Conservation (phyloP, 352 stramenopile species). For the Discostella stelligera region DNA sequence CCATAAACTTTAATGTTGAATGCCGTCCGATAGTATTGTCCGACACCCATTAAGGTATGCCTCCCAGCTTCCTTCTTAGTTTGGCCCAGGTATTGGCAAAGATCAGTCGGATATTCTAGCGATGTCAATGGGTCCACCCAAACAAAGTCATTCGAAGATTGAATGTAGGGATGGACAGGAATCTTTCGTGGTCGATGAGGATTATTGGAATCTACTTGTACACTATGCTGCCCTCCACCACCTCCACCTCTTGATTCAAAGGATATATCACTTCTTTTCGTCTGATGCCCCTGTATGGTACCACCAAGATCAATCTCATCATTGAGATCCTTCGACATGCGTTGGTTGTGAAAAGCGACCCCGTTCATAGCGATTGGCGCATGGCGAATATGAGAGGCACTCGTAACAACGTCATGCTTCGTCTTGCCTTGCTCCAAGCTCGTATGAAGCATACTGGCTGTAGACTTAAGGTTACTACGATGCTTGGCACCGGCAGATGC, state of each 20-base stretch:
- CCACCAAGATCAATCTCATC: constrained; percentile 17
- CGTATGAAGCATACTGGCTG: constrained; percentile 33
- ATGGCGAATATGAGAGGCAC: constrained; percentile 42
- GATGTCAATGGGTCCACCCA: constrained; percentile 70
- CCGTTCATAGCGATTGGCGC: constrained; percentile 17
- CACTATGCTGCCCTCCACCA: neutral
- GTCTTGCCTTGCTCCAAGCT: constrained; percentile 16
- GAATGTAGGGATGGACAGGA: constrained; percentile 71
- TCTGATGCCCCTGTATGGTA: neutral
- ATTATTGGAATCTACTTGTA: constrained; percentile 2
- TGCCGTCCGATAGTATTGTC: constrained; percentile 72
- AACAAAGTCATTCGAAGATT: constrained; percentile 61
- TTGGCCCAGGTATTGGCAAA: constrained; percentile 67
- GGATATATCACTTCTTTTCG: neutral
- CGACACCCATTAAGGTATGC: constrained; percentile 78
- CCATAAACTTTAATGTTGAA: constrained; percentile 82
- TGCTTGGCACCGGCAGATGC: constrained; percentile 18
- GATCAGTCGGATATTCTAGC: constrained; percentile 69
- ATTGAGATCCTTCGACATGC: neutral
- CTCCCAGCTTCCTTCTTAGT: constrained; percentile 65
- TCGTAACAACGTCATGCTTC: constrained; percentile 12
- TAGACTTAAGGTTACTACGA: constrained; percentile 34
- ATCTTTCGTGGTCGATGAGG: constrained; percentile 51
- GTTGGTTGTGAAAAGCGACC: constrained; percentile 21
- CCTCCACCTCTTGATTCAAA: neutral